Percentiles rank a stretch among this genome's conserved stretches.
These are phyloP conservation scores for Thermothelomyces thermophilus DNA, from an alignment of 2,329 filamentous ascomycete genomes.

Conservation along the genomic window DNA sequence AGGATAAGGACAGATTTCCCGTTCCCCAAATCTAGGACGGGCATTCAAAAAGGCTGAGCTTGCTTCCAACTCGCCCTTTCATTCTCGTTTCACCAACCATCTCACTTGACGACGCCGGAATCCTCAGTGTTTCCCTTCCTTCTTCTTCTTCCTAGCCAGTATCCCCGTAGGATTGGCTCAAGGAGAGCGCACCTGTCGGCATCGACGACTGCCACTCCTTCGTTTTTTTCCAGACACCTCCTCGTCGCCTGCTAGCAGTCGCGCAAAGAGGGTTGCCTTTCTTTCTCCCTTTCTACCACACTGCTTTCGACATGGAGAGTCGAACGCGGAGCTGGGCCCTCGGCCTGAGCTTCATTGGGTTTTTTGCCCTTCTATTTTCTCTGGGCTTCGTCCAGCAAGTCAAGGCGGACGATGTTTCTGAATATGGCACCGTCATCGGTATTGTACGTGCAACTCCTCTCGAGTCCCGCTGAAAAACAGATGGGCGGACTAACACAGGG, in stretches of 20 bases:
- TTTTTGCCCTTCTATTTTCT: slow-evolving; percentile 82
- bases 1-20: slow-evolving; percentile 27
- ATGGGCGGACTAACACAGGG: slow-evolving; percentile 25
- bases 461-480: neutral
- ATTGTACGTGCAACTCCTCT: slow-evolving; percentile 53
- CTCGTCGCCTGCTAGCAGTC: slow-evolving; percentile 18
- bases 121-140: slow-evolving; percentile 8
- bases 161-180: slow-evolving; percentile 15
- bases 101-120: slow-evolving; percentile 8
- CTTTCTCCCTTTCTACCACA: slow-evolving; percentile 11
- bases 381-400: slow-evolving; percentile 79
- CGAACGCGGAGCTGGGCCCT: slow-evolving; percentile 38
- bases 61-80: slow-evolving; percentile 9
- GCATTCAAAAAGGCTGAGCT: slow-evolving; percentile 14
- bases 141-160: slow-evolving; percentile 7
- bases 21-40: slow-evolving; percentile 19
- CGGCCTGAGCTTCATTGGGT: slow-evolving; percentile 83
- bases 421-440: slow-evolving; percentile 85
- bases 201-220: slow-evolving; percentile 13
- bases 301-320: slow-evolving; percentile 25
- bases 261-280: slow-evolving; percentile 14
- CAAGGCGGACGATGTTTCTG: slow-evolving; percentile 64
- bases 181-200: slow-evolving; percentile 14
- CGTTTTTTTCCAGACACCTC: slow-evolving; percentile 5
- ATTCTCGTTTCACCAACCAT: slow-evolving; percentile 9